Percentiles rank a stretch among this genome's conserved stretches.
Conservation (phyloP, 345 rosid genomes). For the Dovyalis caffra region DNA sequence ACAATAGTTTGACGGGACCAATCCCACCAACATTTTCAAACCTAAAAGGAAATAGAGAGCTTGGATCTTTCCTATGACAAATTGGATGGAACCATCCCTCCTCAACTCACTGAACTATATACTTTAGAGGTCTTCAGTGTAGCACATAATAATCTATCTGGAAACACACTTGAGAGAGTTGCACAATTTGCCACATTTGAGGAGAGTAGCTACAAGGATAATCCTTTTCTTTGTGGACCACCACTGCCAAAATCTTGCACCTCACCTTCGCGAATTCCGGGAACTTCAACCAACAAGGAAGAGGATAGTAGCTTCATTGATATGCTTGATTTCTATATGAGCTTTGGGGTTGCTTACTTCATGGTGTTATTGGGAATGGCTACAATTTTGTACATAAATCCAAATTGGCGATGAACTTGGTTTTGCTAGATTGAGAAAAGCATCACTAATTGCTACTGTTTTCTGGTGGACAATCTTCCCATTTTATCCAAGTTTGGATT, state of each 20-base stretch:
- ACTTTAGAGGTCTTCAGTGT: slow-evolving; percentile 12
- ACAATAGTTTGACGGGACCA: slow-evolving; percentile 1
- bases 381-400: slow-evolving; percentile 1
- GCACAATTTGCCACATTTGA: too few relatives aligned
- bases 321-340: slow-evolving; percentile 4
- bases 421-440: not conserved
- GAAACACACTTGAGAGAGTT: too few relatives aligned
- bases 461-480: slow-evolving; percentile 8
- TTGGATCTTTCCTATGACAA: slow-evolving; percentile 32
- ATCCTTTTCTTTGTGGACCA: slow-evolving; percentile 26
- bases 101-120: not conserved
- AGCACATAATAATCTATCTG: too few relatives aligned
- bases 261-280: not conserved
- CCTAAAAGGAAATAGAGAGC: not conserved
- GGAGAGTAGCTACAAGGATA: too few relatives aligned
- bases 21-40: slow-evolving; percentile 8
- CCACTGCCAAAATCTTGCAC: slow-evolving; percentile 15
- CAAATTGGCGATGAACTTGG: slow-evolving; percentile 10
- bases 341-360: not conserved
- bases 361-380: not conserved
- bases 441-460: not conserved
- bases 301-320: not conserved
- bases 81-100: not conserved
- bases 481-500: not conserved
- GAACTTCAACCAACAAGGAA: not conserved